Evolutionary conservation across 345 rosid genomes (phyloP).

Genomic region (Brassica rapa): DNA sequence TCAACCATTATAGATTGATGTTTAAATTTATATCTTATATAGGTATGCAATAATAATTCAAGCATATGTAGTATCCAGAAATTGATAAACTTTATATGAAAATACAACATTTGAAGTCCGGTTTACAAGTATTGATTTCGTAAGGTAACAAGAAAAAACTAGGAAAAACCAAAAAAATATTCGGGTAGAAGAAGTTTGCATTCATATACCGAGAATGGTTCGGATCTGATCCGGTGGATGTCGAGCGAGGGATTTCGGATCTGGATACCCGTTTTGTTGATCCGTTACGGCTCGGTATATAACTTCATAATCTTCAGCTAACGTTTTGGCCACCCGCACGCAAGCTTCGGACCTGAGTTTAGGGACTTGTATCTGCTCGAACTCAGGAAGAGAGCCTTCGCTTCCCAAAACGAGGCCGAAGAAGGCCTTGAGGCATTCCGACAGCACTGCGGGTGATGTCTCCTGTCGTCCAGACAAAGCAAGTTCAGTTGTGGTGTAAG

Average conservation of each 20-base stretch:
- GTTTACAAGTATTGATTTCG: neutral
- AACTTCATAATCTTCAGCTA: constrained; percentile 78
- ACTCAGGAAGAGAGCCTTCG: constrained; percentile 83
- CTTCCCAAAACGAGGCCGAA: constrained; percentile 86
- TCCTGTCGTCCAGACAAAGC: constrained; percentile 66
- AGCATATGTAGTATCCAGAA: neutral
- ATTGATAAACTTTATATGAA: constrained; percentile 18
- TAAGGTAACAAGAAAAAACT: neutral
- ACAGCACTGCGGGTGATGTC: constrained; percentile 60
- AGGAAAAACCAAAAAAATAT: neutral
- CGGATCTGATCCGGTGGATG: constrained; percentile 95
- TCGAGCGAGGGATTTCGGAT: constrained; percentile 83
- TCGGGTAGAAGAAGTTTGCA: neutral
- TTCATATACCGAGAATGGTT: constrained; percentile 88
- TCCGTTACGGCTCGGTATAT: constrained; percentile 74
- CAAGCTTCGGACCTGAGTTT: constrained; percentile 85
- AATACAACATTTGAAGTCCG: neutral
- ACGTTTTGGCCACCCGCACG: constrained; percentile 63
- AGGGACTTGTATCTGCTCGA: constrained; percentile 92
- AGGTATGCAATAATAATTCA: too few relatives aligned
- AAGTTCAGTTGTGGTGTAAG: constrained; percentile 42
- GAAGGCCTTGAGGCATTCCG: constrained; percentile 80
- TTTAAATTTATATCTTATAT: too few relatives aligned
- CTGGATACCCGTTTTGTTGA: constrained; percentile 68
- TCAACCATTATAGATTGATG: too few relatives aligned